Base-by-base conservation (phyloP, 2,329 filamentous ascomycete genomes). In the Curvularia hawaiiensis region DNA sequence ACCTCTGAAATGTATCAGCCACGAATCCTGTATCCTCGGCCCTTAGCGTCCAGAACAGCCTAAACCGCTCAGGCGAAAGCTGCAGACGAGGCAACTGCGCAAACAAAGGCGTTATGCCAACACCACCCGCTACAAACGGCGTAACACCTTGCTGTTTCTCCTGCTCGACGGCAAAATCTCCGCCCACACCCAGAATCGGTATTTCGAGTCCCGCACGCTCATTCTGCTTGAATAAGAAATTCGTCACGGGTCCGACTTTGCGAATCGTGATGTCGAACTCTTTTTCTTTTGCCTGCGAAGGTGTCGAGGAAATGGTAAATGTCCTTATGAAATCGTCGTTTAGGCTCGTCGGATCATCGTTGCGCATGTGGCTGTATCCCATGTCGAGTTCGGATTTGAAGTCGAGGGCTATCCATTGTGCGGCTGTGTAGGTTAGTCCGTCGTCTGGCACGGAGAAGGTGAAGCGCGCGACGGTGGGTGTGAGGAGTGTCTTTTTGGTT, bases 311-410 rank as follows among this genome's bases (percentile, higher is more conserved):
- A 0, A 96, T 83, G 2, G 92, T 96, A 69, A 96, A 96, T 0
- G 91, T 96, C 28, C 92, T 82, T 4, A 95, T 80, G 60, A 86
- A 93, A 71, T 97, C 91, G 70, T 96, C 92, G 66, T 96, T 97
- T 16, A 96, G 74, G 65, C 87, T 90, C 62, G 83, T 83, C 5
- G 92, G 92, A 63, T 96, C 91, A 56, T 90, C 86, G 61, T 96
- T 88, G 3, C 87, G 82, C 92, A 96, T 96, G 72, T 96, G 92
- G 48, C 83, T 85, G 74, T 92, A 96, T 0, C 92, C 92, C 11
- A 81, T 74, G 61, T 90, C 86, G 1, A 96, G 78, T 66, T 93
- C 87, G 0, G 80, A 73, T 12, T 82, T 80, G 67, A 96, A 92
- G 59, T 90, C 87, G 2, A 96, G 75, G 1, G 90, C 92, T 18